phyloP scores from a whole-genome alignment of 495 filamentous ascomycete genomes.

The Parathielavia appendiculata region DNA sequence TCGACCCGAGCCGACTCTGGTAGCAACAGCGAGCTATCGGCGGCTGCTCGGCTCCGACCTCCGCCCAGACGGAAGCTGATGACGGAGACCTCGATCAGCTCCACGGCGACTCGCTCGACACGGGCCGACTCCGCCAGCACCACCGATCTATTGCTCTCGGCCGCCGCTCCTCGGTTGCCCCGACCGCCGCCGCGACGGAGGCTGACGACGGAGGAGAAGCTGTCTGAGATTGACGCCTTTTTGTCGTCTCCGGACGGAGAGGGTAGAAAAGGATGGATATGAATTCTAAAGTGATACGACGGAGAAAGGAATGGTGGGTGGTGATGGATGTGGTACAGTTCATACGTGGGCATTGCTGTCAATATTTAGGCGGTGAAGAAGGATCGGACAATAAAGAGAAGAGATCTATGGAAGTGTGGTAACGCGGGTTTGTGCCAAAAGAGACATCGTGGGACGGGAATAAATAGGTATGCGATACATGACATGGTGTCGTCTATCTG shows the following conservation, averaged over 20 bases:
- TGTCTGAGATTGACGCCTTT: slow-evolving; percentile 14
- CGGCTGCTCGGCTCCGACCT: neutral
- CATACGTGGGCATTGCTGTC: too few relatives aligned
- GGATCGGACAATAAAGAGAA: too few relatives aligned
- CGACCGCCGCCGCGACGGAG: neutral
- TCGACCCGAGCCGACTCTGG: neutral
- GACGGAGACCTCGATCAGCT: slow-evolving; percentile 7
- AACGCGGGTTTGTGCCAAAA: neutral
- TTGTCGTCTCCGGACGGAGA: neutral
- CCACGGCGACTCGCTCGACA: neutral
- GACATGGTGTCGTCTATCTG: neutral
- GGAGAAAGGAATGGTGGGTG: neutral
- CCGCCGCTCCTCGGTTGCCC: neutral
- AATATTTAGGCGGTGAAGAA: too few relatives aligned
- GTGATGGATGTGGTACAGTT: too few relatives aligned
- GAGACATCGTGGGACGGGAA: neutral
- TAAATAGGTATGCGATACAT: neutral
- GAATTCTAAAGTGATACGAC: neutral
- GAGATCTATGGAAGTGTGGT: too few relatives aligned
- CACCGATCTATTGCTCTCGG: neutral
- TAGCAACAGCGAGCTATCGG: too few relatives aligned
- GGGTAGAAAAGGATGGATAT: neutral
- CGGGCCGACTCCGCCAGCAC: neutral
- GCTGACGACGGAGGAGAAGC: slow-evolving; percentile 16
- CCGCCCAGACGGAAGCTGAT: slow-evolving; percentile 1